These are phyloP conservation scores for Thymus quinquecostatus DNA, from an alignment of 257 asterid species.

Conservation along the genomic window DNA sequence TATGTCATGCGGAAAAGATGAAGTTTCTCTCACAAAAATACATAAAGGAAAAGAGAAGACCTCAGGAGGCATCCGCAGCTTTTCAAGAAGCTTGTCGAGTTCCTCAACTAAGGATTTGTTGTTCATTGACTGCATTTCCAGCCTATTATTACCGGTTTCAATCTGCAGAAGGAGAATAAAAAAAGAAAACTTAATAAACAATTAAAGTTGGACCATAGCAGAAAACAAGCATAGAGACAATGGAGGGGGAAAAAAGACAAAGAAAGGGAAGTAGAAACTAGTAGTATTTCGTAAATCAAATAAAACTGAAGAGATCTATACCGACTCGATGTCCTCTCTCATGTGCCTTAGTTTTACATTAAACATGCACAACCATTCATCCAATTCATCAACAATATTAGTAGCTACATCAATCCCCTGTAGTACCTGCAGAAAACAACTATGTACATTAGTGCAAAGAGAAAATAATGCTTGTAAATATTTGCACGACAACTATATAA, in stretches of 20 bases:
- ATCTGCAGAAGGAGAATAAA: constrained; percentile 55
- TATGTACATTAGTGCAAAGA: constrained; percentile 24
- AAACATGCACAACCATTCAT: constrained; percentile 95
- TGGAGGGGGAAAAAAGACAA: neutral
- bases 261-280: neutral
- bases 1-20: constrained; percentile 6
- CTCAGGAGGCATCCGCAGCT: constrained; percentile 82
- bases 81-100: constrained; percentile 90
- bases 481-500: constrained; percentile 14
- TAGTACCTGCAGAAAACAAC: constrained; percentile 63
- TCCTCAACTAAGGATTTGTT: constrained; percentile 87
- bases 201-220: constrained; percentile 1
- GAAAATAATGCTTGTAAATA: constrained; percentile 4
- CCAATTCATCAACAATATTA: constrained; percentile 96
- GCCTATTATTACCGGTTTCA: constrained; percentile 91
- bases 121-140: constrained; percentile 96
- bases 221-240: constrained; percentile 16
- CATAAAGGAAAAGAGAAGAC: constrained; percentile 41
- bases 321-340: constrained; percentile 99
- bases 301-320: constrained; percentile 40
- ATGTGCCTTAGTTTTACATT: constrained; percentile 95
- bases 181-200: no score
- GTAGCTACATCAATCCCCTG: constrained; percentile 82
- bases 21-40: neutral
- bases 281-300: constrained; percentile 13